phyloP scores from a whole-genome alignment of 257 asterid genomes.

The Petunia axillaris region DNA sequence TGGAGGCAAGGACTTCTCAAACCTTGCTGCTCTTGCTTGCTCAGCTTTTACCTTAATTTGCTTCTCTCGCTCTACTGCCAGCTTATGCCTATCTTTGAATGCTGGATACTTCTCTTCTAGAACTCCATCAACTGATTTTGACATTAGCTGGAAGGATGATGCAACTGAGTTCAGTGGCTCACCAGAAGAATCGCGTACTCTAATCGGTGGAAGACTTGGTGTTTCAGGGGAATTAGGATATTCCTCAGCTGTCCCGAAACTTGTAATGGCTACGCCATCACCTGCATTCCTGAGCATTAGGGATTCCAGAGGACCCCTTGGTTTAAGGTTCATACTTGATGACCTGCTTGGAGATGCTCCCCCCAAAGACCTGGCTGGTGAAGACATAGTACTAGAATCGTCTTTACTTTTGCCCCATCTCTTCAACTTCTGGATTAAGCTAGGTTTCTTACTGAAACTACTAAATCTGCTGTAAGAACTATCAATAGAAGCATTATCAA shows the following conservation, averaged over 20 bases:
- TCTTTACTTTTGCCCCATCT: slow-evolving; percentile 87
- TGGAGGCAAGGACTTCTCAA: slow-evolving; percentile 77
- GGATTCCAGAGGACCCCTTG: slow-evolving; percentile 84
- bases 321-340: slow-evolving; percentile 44
- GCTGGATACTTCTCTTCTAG: slow-evolving; percentile 88
- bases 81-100: slow-evolving; percentile 87
- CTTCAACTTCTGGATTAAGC: slow-evolving; percentile 81
- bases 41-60: slow-evolving; percentile 83
- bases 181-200: slow-evolving; percentile 35
- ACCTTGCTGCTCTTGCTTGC: slow-evolving; percentile 80
- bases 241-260: slow-evolving; percentile 72
- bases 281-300: slow-evolving; percentile 85
- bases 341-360: slow-evolving; percentile 70
- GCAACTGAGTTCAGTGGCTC: slow-evolving; percentile 61
- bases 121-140: slow-evolving; percentile 90
- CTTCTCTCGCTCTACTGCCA: slow-evolving; percentile 87
- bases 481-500: slow-evolving; percentile 70
- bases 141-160: slow-evolving; percentile 83
- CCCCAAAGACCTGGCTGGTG: slow-evolving; percentile 77
- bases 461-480: slow-evolving; percentile 74
- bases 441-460: slow-evolving; percentile 70
- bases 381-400: slow-evolving; percentile 64
- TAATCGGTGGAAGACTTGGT: slow-evolving; percentile 37
- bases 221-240: slow-evolving; percentile 61
- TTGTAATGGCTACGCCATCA: slow-evolving; percentile 73